Evolutionary conservation across 2,329 filamentous ascomycete species (phyloP), one percentile per base, ranked within the genome.

Genomic region (Metarhizium album): DNA sequence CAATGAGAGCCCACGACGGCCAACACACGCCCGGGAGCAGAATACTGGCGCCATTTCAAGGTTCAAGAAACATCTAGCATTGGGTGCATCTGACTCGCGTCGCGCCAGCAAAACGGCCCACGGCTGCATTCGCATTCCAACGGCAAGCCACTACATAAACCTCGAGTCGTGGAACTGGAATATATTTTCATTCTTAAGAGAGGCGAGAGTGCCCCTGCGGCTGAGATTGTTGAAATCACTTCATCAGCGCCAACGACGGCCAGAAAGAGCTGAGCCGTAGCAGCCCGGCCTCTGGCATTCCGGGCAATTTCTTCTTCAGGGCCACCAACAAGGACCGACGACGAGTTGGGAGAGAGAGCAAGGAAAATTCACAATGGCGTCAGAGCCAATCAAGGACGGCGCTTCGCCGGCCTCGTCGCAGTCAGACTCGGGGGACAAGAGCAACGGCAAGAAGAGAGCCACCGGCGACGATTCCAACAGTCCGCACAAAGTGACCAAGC

Each of bases 401-500:
- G 55, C 56, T 23, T 64, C 64, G 38, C 64, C 64, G 47, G 54
- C 59, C 20, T 60, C 64, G 23, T 60, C 63, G 31, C 57, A 58
- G 38, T 42, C 52, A 50, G 62, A 62, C 45, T 59, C 55, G 9
- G 52, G 49, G 27, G 57, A 59, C 48, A 64, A 62, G 35, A 58
- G 49, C 14, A 33, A 24, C 48, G 27, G 18, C 47, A 66, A 66
- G 54, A 69, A 70, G 57, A 61, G 67, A 52, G 53, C 62, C 16
- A 58, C 54, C 16, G 59, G 55, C 51, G 62, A 62, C 29, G 48
- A 45, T 13, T 29, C 58, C 59, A 64, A 62, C 20, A 60, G 60
- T 13, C 61, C 68, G 11, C 64, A 69, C 53, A 82, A 81, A 63
- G 62, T 74, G 55, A 79, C 71, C 49, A 96, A 95, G 70, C 79